Conservation (phyloP, 208 protist species). For the Acanthamoeba castellanii region DNA sequence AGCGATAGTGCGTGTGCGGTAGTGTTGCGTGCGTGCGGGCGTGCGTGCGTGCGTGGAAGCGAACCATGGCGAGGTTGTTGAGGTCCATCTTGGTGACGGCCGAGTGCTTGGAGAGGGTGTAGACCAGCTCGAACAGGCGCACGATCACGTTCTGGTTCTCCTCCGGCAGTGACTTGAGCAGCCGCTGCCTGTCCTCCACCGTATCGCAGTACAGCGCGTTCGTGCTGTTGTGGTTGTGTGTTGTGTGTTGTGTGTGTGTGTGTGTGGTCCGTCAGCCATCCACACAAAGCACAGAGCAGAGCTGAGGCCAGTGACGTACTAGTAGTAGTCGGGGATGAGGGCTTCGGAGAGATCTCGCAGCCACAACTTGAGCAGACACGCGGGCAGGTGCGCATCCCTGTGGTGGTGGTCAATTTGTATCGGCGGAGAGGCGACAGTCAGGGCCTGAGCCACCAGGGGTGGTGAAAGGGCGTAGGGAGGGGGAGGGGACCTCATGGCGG, state of each 20-base stretch:
- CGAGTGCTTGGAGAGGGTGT: constrained; percentile 15
- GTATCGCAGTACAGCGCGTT: constrained; percentile 56
- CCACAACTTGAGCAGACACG: constrained; percentile 67
- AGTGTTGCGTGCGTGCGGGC: neutral
- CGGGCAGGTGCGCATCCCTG: constrained; percentile 46
- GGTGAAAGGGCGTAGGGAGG: no score
- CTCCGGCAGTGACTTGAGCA: constrained; percentile 34
- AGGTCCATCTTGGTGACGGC: constrained; percentile 62
- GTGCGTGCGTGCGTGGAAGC: neutral
- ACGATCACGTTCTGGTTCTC: constrained; percentile 66
- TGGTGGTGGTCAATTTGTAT: no score
- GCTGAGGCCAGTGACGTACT: constrained; percentile 36
- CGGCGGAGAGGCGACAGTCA: neutral
- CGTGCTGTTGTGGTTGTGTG: neutral
- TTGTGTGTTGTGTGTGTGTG: neutral
- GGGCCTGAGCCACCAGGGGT: neutral
- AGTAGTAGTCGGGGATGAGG: constrained; percentile 59
- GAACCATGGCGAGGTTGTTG: constrained; percentile 66
- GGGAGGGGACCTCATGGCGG: neutral
- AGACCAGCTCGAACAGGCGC: constrained; percentile 59
- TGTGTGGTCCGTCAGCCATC: neutral
- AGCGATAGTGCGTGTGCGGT: neutral
- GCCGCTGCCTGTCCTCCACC: constrained; percentile 29
- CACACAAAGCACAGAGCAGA: neutral
- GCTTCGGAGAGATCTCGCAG: constrained; percentile 45